A percentile compares a stretch with the other conserved stretches of the same genome.
These are phyloP conservation scores for Suillus clintonianus DNA, from an alignment of 768 basidiomycete genomes.

Conservation along the genomic window DNA sequence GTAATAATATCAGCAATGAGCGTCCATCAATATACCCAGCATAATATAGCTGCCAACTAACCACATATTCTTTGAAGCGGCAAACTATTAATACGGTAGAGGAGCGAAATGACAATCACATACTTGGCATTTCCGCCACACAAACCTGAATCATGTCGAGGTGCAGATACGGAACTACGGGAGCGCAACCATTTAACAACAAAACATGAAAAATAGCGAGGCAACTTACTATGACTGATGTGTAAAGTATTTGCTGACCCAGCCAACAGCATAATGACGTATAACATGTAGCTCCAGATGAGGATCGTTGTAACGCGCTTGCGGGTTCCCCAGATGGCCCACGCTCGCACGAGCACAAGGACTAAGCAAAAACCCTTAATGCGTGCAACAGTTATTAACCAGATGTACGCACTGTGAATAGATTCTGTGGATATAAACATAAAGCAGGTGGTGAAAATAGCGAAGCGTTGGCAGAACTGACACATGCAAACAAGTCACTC, in stretches of 20 bases:
- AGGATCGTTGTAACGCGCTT: background rate
- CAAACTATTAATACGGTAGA: background rate
- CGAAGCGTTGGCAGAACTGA: conserved; percentile 1
- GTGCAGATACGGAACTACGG: background rate
- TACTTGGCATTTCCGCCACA: conserved; percentile 3
- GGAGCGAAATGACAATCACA: background rate
- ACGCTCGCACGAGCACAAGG: conserved; percentile 9
- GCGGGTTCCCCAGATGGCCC: conserved; percentile 10
- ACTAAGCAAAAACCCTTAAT: background rate
- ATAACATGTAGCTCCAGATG: background rate
- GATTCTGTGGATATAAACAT: conserved; percentile 1
- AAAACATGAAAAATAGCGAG: background rate
- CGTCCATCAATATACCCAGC: background rate
- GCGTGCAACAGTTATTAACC: background rate
- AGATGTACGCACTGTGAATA: conserved; percentile 7
- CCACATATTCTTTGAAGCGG: background rate
- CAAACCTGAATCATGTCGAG: background rate
- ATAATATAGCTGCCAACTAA: background rate
- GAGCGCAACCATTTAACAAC: background rate
- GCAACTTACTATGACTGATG: background rate
- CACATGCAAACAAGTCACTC: background rate
- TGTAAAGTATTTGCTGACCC: background rate
- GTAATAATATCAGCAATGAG: background rate
- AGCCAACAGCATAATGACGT: background rate
- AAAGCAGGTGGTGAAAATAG: conserved; percentile 1